Conservation (phyloP, 805 yeast species). For the Starmerella bombicola region DNA sequence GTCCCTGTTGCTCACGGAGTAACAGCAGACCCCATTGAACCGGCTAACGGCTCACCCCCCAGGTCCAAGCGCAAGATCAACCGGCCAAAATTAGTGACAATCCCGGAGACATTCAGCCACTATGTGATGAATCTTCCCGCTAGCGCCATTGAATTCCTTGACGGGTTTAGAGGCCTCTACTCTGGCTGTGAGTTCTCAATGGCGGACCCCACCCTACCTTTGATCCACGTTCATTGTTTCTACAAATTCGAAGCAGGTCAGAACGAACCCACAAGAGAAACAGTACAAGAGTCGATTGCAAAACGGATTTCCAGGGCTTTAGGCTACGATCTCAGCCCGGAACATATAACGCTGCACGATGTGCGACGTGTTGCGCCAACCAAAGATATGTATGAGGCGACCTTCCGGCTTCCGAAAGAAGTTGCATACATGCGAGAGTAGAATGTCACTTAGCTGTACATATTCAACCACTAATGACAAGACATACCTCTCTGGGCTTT, state of each 20-base stretch:
- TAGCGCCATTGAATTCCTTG: conserved; percentile 70
- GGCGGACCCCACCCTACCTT: conserved; percentile 51
- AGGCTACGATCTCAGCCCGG: conserved; percentile 36
- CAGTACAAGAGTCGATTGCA: conserved; percentile 53
- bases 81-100: conserved; percentile 15
- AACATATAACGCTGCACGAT: conserved; percentile 51
- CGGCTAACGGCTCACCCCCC: neutral
- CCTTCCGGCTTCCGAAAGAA: conserved; percentile 46
- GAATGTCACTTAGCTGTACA: neutral
- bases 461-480: conserved; percentile 18
- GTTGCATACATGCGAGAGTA: conserved; percentile 28
- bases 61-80: neutral
- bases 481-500: conserved; percentile 21
- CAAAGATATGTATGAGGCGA: conserved; percentile 86
- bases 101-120: conserved; percentile 49
- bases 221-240: conserved; percentile 81
- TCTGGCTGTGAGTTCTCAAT: conserved; percentile 27
- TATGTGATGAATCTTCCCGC: conserved; percentile 96
- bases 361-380: conserved; percentile 95
- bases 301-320: conserved; percentile 38
- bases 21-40: neutral
- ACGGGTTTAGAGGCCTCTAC: conserved; percentile 66
- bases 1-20: neutral
- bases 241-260: conserved; percentile 72
- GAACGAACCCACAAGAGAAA: conserved; percentile 58